Percentiles rank a stretch among this genome's conserved stretches.
Evolutionary conservation across 2,329 filamentous ascomycete genomes (phyloP).

Genomic region (Cladosporium halotolerans): DNA sequence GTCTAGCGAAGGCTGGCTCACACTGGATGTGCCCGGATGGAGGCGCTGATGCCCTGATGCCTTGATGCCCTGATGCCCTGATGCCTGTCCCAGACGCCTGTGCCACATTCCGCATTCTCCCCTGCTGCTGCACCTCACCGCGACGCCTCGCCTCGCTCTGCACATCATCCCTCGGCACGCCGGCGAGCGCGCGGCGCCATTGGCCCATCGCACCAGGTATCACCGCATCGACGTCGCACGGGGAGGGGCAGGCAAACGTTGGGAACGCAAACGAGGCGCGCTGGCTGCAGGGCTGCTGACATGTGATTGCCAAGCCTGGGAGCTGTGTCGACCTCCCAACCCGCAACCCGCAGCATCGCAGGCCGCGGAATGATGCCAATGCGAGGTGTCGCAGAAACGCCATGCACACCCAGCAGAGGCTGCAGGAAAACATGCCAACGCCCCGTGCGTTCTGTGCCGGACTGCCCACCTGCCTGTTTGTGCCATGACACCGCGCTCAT

Average conservation of each 20-base stretch:
- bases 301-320: slow-evolving; percentile 8
- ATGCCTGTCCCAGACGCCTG: neutral
- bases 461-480: too few species aligned
- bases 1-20: neutral
- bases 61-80: neutral
- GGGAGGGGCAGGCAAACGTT: neutral
- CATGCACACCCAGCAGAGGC: too few species aligned
- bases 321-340: neutral
- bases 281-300: neutral
- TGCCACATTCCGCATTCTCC: neutral
- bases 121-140: neutral
- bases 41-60: neutral
- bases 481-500: too few species aligned
- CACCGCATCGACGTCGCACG: slow-evolving; percentile 1
- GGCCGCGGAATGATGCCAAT: too few species aligned
- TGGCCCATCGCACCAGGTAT: neutral
- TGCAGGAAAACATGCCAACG: too few species aligned
- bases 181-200: neutral
- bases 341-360: neutral
- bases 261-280: slow-evolving; percentile 9
- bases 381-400: too few species aligned
- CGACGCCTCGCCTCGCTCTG: neutral
- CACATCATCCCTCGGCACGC: neutral
- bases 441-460: too few species aligned
- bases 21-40: neutral